A percentile compares a stretch with the other conserved stretches of the same genome.
Conservation (phyloP, 306 rosid genomes). For the Vachellia collinsii region DNA sequence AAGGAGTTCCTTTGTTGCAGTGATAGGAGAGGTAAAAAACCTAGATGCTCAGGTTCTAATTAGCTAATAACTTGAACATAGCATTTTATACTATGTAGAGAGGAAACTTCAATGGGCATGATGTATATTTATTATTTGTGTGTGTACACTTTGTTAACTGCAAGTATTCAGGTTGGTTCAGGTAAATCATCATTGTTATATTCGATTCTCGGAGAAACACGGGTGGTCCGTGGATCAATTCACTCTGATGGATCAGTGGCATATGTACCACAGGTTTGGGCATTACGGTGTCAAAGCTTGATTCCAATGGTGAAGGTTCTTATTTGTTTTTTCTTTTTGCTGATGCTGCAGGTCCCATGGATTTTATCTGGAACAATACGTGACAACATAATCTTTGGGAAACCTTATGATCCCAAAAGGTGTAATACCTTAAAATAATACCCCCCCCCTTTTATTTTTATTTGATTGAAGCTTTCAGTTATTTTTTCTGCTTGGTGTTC, state of each 20-base stretch:
- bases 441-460: not conserved
- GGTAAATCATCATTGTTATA: slow-evolving; percentile 87
- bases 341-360: slow-evolving; percentile 83
- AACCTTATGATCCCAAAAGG: slow-evolving; percentile 74
- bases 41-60: slow-evolving; percentile 19
- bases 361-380: slow-evolving; percentile 89
- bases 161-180: slow-evolving; percentile 87
- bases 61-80: slow-evolving; percentile 27
- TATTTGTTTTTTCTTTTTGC: not conserved
- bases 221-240: slow-evolving; percentile 65
- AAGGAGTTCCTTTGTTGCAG: slow-evolving; percentile 77
- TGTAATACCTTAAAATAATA: slow-evolving; percentile 32
- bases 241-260: slow-evolving; percentile 65
- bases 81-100: not conserved
- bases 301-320: slow-evolving; percentile 35
- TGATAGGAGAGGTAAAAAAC: slow-evolving; percentile 85
- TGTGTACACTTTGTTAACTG: slow-evolving; percentile 27
- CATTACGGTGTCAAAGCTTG: slow-evolving; percentile 19
- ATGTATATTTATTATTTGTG: no score
- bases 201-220: slow-evolving; percentile 83
- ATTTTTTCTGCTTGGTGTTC: slow-evolving; percentile 17
- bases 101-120: slow-evolving; percentile 20
- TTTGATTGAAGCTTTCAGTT: slow-evolving; percentile 20
- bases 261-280: slow-evolving; percentile 91
- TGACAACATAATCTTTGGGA: slow-evolving; percentile 88